Conservation (phyloP, 2,329 filamentous ascomycete genomes). For the Diaporthe amygdali region DNA sequence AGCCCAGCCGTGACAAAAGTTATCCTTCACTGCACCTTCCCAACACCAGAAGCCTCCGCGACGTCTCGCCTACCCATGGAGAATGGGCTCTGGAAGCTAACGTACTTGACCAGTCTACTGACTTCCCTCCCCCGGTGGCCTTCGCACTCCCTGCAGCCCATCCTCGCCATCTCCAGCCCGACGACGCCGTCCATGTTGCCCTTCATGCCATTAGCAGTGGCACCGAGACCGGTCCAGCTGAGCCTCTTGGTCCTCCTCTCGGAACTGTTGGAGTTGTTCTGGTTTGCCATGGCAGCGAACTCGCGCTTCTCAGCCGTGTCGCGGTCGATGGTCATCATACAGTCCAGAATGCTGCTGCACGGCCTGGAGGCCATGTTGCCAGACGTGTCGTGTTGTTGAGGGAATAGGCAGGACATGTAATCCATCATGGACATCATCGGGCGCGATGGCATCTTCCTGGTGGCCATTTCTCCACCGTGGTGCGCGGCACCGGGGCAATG, state of each 20-base stretch:
- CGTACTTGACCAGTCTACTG: constrained; percentile 37
- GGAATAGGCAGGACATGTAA: constrained; percentile 44
- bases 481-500: constrained; percentile 23
- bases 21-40: not conserved
- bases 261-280: constrained; percentile 29
- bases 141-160: constrained; percentile 38
- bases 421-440: constrained; percentile 35
- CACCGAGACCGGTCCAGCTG: constrained; percentile 47
- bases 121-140: constrained; percentile 40
- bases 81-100: constrained; percentile 10
- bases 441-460: not conserved
- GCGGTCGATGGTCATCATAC: constrained; percentile 42
- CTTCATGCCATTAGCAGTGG: constrained; percentile 35
- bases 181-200: constrained; percentile 39
- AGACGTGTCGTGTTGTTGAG: constrained; percentile 31
- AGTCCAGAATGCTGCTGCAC: constrained; percentile 35
- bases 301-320: constrained; percentile 48
- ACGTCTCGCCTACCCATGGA: not conserved
- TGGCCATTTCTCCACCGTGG: not conserved
- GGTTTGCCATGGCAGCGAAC: constrained; percentile 43
- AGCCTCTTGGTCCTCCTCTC: constrained; percentile 36
- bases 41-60: not conserved
- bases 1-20: not conserved
- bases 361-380: constrained; percentile 21
- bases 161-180: constrained; percentile 40